A percentile compares a stretch with the other conserved stretches of the same genome.
phyloP scores from a whole-genome alignment of 805 yeast genomes.

The Monosporozyma siamensis region DNA sequence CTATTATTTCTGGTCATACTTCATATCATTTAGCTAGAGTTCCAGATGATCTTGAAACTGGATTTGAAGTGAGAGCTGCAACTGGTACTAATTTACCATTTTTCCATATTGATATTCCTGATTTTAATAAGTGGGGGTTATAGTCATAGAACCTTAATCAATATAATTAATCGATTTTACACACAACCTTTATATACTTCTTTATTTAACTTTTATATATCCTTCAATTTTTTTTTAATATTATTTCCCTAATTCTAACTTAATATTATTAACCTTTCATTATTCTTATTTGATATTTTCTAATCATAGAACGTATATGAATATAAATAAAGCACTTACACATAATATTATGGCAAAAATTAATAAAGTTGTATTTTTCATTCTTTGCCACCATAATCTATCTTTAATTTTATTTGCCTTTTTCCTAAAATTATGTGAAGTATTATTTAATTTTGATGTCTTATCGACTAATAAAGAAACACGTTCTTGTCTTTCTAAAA shows the following conservation, averaged over 20 bases:
- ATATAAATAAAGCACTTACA: constrained; percentile 18
- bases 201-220: too few species aligned
- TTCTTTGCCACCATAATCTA: constrained; percentile 60
- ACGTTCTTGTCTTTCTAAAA: constrained; percentile 71
- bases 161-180: too few species aligned
- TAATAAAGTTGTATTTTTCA: constrained; percentile 27
- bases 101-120: constrained; percentile 31
- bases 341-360: constrained; percentile 17
- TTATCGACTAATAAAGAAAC: constrained; percentile 65
- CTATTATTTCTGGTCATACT: constrained; percentile 27
- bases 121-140: constrained; percentile 27
- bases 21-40: constrained; percentile 25
- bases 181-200: too few species aligned
- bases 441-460: constrained; percentile 61
- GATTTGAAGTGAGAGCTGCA: constrained; percentile 18
- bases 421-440: constrained; percentile 60
- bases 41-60: constrained; percentile 10
- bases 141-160: constrained; percentile 5
- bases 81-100: constrained; percentile 29
- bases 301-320: constrained; percentile 12
- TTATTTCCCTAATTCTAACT: neutral
- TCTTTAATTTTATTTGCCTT: constrained; percentile 55
- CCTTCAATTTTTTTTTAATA: neutral
- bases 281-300: neutral
- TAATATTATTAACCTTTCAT: neutral